Evolutionary conservation across 208 protist genomes (phyloP).

Genomic region (Leishmania lainsoni): DNA sequence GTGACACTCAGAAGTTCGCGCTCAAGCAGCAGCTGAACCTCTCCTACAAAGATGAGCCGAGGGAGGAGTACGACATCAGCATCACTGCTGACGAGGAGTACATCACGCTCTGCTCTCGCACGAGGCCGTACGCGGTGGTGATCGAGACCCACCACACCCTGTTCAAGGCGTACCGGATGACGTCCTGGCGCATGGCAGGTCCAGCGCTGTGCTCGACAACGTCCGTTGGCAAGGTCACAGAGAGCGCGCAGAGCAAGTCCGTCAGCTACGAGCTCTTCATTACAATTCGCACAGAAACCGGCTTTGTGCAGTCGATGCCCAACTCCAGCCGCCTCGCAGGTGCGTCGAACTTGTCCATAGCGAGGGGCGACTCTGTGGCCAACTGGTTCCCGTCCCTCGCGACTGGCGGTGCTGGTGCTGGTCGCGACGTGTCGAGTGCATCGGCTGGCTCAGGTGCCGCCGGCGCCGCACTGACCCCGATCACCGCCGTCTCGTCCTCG

Average conservation of each 20-base stretch:
- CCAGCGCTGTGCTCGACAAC: constrained; percentile 64
- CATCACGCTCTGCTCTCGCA: constrained; percentile 79
- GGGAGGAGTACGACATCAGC: constrained; percentile 68
- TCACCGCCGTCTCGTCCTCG: constrained; percentile 86
- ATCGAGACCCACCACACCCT: constrained; percentile 76
- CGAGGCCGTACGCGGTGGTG: constrained; percentile 65
- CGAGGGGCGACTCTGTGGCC: constrained; percentile 39
- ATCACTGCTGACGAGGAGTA: constrained; percentile 87
- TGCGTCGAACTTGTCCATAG: constrained; percentile 52
- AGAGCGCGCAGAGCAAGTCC: constrained; percentile 60
- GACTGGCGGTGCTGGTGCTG: constrained; percentile 16
- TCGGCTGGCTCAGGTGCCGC: constrained; percentile 14
- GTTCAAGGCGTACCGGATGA: constrained; percentile 79
- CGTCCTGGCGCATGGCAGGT: constrained; percentile 77
- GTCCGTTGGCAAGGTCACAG: constrained; percentile 78
- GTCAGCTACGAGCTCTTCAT: constrained; percentile 84
- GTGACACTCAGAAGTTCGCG: constrained; percentile 63
- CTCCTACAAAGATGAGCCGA: constrained; percentile 34
- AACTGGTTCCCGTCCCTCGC: constrained; percentile 70
- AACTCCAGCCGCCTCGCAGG: constrained; percentile 77
- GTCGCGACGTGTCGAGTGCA: constrained; percentile 9
- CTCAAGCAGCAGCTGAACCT: constrained; percentile 85
- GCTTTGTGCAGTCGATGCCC: constrained; percentile 72
- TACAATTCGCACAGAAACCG: constrained; percentile 66
- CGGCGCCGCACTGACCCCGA: constrained; percentile 30